These are phyloP conservation scores for Rutstroemia sp. DNA, from an alignment of 2,329 filamentous ascomycete genomes.

Conservation along the genomic window DNA sequence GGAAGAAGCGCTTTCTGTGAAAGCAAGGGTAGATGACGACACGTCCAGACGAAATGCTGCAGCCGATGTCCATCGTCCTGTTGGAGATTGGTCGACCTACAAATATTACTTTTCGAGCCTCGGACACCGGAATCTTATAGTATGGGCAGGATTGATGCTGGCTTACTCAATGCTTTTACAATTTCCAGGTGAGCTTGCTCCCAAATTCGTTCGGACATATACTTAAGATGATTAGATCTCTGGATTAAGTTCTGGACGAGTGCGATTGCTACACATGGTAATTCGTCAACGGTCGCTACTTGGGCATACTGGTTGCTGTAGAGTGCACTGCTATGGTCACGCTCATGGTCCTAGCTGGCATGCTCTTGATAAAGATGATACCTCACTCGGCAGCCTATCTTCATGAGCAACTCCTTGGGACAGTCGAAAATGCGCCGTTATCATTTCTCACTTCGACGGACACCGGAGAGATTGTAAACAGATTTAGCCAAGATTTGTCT, in stretches of 20 bases:
- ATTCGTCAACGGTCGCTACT: conserved; percentile 17
- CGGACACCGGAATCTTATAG: conserved; percentile 10
- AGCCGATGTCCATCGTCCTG: conserved; percentile 14
- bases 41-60: conserved; percentile 12
- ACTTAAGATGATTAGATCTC: conserved; percentile 25
- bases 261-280: conserved; percentile 17
- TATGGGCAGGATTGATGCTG: conserved; percentile 12
- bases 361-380: conserved; percentile 46
- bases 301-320: conserved; percentile 23
- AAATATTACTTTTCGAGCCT: conserved; percentile 16
- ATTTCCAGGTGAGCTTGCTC: conserved; percentile 14
- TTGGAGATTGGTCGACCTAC: conserved; percentile 17
- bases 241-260: conserved; percentile 38
- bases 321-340: conserved; percentile 10
- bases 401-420: conserved; percentile 39
- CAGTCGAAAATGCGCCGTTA: conserved; percentile 36
- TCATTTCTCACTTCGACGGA: conserved; percentile 37
- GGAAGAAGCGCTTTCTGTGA: neutral
- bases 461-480: conserved; percentile 16
- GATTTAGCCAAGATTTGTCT: conserved; percentile 22
- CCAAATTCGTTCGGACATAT: conserved; percentile 19
- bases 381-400: conserved; percentile 43
- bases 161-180: conserved; percentile 8
- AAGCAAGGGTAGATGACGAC: conserved; percentile 5
- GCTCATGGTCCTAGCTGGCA: conserved; percentile 16